phyloP scores from a whole-genome alignment of 2,329 filamentous ascomycete genomes.

The Colletotrichum orchidophilum region DNA sequence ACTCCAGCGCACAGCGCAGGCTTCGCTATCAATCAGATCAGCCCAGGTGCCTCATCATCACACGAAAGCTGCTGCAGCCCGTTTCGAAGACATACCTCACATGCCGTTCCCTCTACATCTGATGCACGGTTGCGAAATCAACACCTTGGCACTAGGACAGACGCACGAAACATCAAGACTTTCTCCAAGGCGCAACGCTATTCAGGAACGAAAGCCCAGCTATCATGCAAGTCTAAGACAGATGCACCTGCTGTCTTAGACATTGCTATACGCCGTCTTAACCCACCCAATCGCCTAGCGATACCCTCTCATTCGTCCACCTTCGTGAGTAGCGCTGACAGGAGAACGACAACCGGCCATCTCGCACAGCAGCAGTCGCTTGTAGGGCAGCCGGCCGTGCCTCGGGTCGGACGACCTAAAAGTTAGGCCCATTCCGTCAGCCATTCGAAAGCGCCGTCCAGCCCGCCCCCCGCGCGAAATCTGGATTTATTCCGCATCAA shows the following conservation, averaged over 20 bases:
- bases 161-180: background rate
- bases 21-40: background rate
- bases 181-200: background rate
- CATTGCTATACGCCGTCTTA: slow-evolving; percentile 2
- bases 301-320: background rate
- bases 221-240: slow-evolving; percentile 28
- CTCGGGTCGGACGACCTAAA: background rate
- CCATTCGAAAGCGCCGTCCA: background rate
- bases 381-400: slow-evolving; percentile 2
- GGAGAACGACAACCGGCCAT: background rate
- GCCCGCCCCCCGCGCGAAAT: background rate
- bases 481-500: slow-evolving; percentile 2
- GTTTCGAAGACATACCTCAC: background rate
- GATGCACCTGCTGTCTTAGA: slow-evolving; percentile 11
- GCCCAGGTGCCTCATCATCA: background rate
- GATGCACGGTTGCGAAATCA: background rate
- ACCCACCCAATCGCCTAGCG: slow-evolving; percentile 15
- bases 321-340: slow-evolving; percentile 18
- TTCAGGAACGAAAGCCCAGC: slow-evolving; percentile 20
- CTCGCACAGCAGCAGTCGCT: background rate
- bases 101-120: background rate
- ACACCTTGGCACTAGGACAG: background rate
- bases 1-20: background rate
- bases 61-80: background rate
- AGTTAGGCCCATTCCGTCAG: background rate